Evolutionary conservation across 805 yeast genomes (phyloP), one percentile per base, ranked within the genome.

Genomic region (Lachancea lanzarotensis): DNA sequence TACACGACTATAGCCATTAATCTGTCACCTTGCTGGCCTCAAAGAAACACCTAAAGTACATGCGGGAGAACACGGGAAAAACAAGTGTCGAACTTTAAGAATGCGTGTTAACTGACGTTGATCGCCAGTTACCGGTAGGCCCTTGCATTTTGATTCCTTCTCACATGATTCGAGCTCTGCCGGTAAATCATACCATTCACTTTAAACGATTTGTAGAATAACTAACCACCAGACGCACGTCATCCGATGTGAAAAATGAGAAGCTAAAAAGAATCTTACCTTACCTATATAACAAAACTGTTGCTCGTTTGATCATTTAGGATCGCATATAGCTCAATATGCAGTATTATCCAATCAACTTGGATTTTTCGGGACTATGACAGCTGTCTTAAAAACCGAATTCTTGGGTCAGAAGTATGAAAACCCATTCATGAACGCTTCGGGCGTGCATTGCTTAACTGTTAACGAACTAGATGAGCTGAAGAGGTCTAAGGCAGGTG

Each of bases 381-480:
- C 42, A n/a, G 49, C 51, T 4, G 40, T 50, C 11, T 42, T 60
- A 42, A 43, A 49, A 12, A 58, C 60, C 13, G 41, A 45, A 15
- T 58, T 59, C 43, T 42, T 52, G 31, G 47, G 46, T 34, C 43
- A 39, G 22, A 45, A 46, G 15, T 60, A 52, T 42, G 53, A 51
- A 34, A 60, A 58, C 37, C 65, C 65, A 11, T 54, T 60, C 17
- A 59, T 59, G 63, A 60, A 60, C 34, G 64, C 65, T 2, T 59
- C 64, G 2, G 65, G 65, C 35, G 65, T 60, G 35, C 61, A 59
- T 46, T 60, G 64, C 45, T 56, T 59, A 63, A 51, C 52, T n/a
- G 49, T 47, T 6, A 36, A 47, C 12, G 64, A 59, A 38, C 38
- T 60, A 38, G 56, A 58, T 22, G 61, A 58, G 13, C 26, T 43